Base-by-base conservation (phyloP, 1,284 basidiomycete species). In the Tilletiaria anomala region DNA sequence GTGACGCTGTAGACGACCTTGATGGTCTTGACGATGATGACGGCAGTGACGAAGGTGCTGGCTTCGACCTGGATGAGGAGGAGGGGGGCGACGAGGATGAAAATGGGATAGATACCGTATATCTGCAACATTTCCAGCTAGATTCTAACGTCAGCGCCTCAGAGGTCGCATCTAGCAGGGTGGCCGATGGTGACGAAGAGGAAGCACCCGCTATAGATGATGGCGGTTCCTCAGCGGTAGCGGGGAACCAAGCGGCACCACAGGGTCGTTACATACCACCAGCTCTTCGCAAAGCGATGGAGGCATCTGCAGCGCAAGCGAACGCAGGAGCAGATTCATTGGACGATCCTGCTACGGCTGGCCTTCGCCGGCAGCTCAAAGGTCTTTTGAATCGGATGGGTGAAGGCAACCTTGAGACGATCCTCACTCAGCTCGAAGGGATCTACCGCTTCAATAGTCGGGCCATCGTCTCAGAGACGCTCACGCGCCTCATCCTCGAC, bases 321-420 rank as follows among this genome's bases (percentile, higher is more conserved):
- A 40, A 37, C 22, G 40, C 26, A 24, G n/a, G 18, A 22, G 19
- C 15, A 32, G 5, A 15, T 23, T 34, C 41, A 17, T 22, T 33
- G 73, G 80, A 83, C 64, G 57, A 82, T 36, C 77, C 80, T 12
- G 78, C 82, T 24, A 73, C 78, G 57, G 68, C 80, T 44, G 32
- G 83, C 66, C 73, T 94, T 17, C 77, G 73, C 5, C 76, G 81
- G 40, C 83, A 83, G 55, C 70, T 86, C 11, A 88, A 93, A 68
- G 88, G 89, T 64, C 70, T 86, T 6, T 73, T 94, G 37, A 94
- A 94, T 68, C 76, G 83, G 79, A 84, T 60, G 44, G 71, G 80
- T 54, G 89, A 94, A 66, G 82, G 81, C 65, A 96, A 96, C 57
- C 79, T 96, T 44, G 75, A 77, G 6, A 74, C 76, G 0, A 85